A percentile compares a stretch with the other conserved stretches of the same genome.
Conservation (phyloP, 768 basidiomycete species). For the Obba rivulosa region DNA sequence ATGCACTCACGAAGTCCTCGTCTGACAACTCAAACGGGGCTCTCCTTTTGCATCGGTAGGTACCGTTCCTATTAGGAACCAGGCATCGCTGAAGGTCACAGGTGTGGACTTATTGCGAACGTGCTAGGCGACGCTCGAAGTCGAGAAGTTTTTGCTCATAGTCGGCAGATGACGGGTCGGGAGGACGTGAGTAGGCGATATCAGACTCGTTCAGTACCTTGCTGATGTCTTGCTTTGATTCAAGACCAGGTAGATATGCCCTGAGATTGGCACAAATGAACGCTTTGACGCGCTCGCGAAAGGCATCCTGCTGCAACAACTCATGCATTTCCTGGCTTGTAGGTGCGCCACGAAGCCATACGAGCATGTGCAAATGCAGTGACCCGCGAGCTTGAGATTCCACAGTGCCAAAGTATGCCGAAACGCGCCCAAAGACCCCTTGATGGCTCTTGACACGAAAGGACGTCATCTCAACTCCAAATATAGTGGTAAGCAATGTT, state of each 20-base stretch:
- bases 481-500: conserved; percentile 25
- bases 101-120: conserved; percentile 17
- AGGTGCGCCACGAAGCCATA: conserved; percentile 32
- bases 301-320: conserved; percentile 20
- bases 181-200: conserved; percentile 29
- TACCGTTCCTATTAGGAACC: conserved; percentile 1
- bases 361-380: conserved; percentile 35
- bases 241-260: conserved; percentile 24
- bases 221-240: conserved; percentile 18
- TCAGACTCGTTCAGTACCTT: conserved; percentile 19
- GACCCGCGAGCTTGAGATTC: conserved; percentile 39
- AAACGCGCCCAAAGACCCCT: conserved; percentile 30
- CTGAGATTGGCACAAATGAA: conserved; percentile 29
- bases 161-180: conserved; percentile 21
- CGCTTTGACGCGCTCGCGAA: conserved; percentile 20
- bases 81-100: conserved; percentile 13
- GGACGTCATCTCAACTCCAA: conserved; percentile 25
- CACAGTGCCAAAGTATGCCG: conserved; percentile 31
- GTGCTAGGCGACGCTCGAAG: conserved; percentile 14
- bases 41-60: conserved; percentile 16
- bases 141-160: conserved; percentile 12
- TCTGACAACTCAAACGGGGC: conserved; percentile 16
- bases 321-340: conserved; percentile 22
- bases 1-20: conserved; percentile 7
- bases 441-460: conserved; percentile 6